Conservation (phyloP, 768 basidiomycete species). For the Termitomyces sp. region DNA sequence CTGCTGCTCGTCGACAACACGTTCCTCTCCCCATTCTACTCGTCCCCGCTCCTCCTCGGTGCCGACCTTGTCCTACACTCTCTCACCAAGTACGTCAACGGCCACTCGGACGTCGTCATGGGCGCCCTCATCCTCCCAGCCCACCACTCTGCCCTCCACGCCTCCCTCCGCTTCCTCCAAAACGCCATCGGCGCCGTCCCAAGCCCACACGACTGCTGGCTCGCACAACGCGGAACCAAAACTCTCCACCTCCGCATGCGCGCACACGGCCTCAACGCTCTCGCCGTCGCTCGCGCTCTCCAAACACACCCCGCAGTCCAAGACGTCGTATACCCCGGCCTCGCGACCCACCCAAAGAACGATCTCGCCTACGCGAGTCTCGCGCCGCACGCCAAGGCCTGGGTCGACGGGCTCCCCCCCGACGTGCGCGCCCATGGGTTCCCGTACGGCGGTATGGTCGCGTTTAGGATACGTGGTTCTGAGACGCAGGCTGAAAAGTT, state of each 20-base stretch:
- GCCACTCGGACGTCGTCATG: constrained; percentile 92
- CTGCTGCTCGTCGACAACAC: constrained; percentile 92
- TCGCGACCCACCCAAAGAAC: constrained; percentile 63
- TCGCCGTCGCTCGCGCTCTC: constrained; percentile 67
- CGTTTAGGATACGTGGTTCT: constrained; percentile 67
- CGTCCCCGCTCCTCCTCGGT: constrained; percentile 78
- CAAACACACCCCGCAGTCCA: constrained; percentile 62
- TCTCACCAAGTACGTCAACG: constrained; percentile 90
- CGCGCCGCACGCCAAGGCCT: constrained; percentile 66
- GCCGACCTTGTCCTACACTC: constrained; percentile 86
- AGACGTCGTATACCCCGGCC: constrained; percentile 79
- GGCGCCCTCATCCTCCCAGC: constrained; percentile 78
- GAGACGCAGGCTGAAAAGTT: constrained; percentile 59
- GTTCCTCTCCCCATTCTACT: constrained; percentile 90
- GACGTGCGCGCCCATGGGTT: constrained; percentile 45
- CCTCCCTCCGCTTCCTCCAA: constrained; percentile 80
- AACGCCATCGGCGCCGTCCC: constrained; percentile 86
- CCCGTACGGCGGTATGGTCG: constrained; percentile 90
- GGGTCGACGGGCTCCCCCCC: constrained; percentile 41
- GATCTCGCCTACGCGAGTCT: constrained; percentile 59
- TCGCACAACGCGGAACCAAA: constrained; percentile 87
- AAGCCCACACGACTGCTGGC: constrained; percentile 84
- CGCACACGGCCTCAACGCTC: constrained; percentile 80
- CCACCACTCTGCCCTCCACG: constrained; percentile 42
- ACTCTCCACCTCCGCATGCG: constrained; percentile 88